Evolutionary conservation across 1,284 basidiomycete species (phyloP).

Genomic region (Ustilago bromivora): DNA sequence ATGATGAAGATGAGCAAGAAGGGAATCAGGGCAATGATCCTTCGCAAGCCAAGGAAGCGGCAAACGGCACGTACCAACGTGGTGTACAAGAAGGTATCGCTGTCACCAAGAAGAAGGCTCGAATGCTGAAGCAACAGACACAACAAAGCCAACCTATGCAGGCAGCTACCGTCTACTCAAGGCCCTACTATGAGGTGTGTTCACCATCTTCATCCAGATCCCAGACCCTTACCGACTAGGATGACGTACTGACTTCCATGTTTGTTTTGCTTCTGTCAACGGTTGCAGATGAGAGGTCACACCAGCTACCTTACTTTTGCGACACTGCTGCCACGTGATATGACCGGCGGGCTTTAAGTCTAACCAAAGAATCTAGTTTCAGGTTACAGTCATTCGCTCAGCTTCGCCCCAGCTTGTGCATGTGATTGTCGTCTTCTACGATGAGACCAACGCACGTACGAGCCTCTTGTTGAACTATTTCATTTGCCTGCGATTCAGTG

Average conservation of each 20-base stretch:
- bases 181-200: conserved; percentile 45
- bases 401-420: neutral
- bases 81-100: conserved; percentile 43
- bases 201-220: conserved; percentile 8
- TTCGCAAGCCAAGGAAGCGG: conserved; percentile 5
- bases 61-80: conserved; percentile 31
- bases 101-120: conserved; percentile 51
- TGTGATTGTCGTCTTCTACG: neutral
- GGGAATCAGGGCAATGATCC: conserved; percentile 1
- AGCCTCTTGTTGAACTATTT: neutral
- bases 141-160: conserved; percentile 39
- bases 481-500: too few relatives aligned
- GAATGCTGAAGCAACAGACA: conserved; percentile 37
- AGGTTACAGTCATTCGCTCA: neutral
- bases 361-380: neutral
- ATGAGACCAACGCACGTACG: neutral
- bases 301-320: conserved; percentile 69
- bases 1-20: conserved; percentile 3
- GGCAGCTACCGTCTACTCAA: conserved; percentile 43
- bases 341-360: conserved; percentile 25
- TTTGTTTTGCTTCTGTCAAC: conserved; percentile 9
- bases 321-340: conserved; percentile 59
- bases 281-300: conserved; percentile 64
- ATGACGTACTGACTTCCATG: neutral
- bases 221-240: neutral